A percentile compares a stretch with the other conserved stretches of the same genome.
Conservation (phyloP, 2,329 filamentous ascomycete genomes). For the Apiospora saccharicola region DNA sequence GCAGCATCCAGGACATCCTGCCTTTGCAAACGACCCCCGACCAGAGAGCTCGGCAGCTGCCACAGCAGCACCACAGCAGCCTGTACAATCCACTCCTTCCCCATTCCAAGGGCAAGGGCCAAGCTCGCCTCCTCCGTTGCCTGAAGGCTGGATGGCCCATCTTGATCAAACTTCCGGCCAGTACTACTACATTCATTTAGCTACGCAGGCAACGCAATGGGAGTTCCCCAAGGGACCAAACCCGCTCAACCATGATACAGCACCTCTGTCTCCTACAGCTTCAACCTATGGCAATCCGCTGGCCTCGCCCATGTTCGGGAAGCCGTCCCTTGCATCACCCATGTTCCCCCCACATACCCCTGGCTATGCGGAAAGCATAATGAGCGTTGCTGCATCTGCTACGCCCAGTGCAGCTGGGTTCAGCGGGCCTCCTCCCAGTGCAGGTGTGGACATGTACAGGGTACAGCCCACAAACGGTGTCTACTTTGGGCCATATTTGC, state of each 20-base stretch:
- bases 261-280: conserved; percentile 82
- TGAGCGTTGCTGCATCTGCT: conserved; percentile 78
- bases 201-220: conserved; percentile 96
- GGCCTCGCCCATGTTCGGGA: conserved; percentile 71
- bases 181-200: conserved; percentile 98
- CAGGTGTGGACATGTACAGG: conserved; percentile 94
- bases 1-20: conserved; percentile 77
- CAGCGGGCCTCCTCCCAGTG: conserved; percentile 84
- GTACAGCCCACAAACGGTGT: conserved; percentile 93
- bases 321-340: conserved; percentile 77
- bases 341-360: conserved; percentile 84
- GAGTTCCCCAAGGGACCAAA: conserved; percentile 97
- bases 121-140: conserved; percentile 87
- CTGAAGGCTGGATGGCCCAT: conserved; percentile 98
- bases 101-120: conserved; percentile 62
- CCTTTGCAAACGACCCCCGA: conserved; percentile 85
- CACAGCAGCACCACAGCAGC: conserved; percentile 55
- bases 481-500: conserved; percentile 95
- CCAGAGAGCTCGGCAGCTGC: conserved; percentile 51
- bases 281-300: conserved; percentile 80
- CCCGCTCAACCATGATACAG: conserved; percentile 81
- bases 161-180: conserved; percentile 94
- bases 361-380: conserved; percentile 84
- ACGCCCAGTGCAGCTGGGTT: conserved; percentile 84
- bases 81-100: conserved; percentile 49